Evolutionary conservation across 164 flowering plant species (phyloP), one percentile per base, ranked within the genome.

Genomic region (Warburgia ugandensis): DNA sequence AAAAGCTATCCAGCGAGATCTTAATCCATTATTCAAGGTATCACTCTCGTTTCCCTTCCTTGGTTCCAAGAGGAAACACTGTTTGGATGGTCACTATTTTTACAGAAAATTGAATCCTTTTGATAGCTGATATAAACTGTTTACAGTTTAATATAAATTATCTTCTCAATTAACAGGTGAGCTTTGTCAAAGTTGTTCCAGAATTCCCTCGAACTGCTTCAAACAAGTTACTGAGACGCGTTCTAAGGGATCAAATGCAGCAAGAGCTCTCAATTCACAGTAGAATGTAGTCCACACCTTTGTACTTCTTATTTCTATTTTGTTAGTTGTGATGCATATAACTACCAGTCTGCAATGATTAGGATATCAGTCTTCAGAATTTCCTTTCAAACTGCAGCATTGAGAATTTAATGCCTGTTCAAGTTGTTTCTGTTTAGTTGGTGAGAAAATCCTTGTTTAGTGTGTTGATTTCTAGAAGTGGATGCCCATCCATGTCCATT

Each of bases 11-110:
- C 95, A 79, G 26, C 68, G 57, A 12, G 78, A 75, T 60, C 94
- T 94, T 22, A 94, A 94, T 58, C 99, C 99, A 31, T 50, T 94
- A 58, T 92, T 88, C 42, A 88, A 88, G 99, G 95, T 88, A 64
- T 33, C 21, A 28, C 14, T 30, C 17, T 1, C 5, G 14, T 6
- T 30, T 29, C 17, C 3, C 16, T 20, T 16, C 12, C 45, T 55
- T n/a, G n/a, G n/a, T n/a, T n/a, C n/a, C n/a, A n/a, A n/a, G n/a
- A n/a, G n/a, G n/a, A n/a, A n/a, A n/a, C n/a, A n/a, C n/a, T n/a
- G n/a, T n/a, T n/a, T n/a, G n/a, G n/a, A n/a, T n/a, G n/a, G n/a
- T n/a, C n/a, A n/a, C n/a, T 38, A 16, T 20, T 4, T 11, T 0
- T 40, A 40, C 16, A 40, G 4, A 36, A 10, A 36, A 11, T 36